phyloP scores from a whole-genome alignment of 1,139 yeast genomes.

The Scheffersomyces quercinus region DNA sequence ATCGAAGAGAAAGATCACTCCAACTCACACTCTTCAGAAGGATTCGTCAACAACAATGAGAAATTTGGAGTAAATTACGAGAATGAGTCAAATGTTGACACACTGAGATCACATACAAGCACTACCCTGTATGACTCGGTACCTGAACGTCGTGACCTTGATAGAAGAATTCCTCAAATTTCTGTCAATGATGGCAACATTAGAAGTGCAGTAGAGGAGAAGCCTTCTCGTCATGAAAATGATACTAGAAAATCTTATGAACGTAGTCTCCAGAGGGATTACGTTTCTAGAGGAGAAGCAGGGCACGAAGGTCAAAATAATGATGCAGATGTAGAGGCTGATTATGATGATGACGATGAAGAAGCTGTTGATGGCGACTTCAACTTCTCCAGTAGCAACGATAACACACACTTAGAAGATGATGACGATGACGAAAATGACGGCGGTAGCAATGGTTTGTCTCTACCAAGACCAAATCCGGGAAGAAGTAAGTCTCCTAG shows the following conservation, averaged over 20 bases:
- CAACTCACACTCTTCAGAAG: not conserved
- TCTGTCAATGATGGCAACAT: too few species aligned
- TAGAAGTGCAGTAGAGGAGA: too few species aligned
- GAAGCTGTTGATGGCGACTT: slow-evolving; percentile 28
- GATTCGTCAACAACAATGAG: slow-evolving; percentile 7
- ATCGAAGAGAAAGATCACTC: slow-evolving; percentile 3
- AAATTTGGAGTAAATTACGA: slow-evolving; percentile 28
- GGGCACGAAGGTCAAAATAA: not conserved
- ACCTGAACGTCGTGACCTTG: too few species aligned
- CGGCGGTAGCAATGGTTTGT: not conserved
- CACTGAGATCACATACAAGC: too few species aligned
- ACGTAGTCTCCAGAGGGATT: too few species aligned
- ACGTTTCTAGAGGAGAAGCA: too few species aligned
- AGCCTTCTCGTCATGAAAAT: too few species aligned
- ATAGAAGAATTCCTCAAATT: too few species aligned
- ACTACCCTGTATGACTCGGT: too few species aligned
- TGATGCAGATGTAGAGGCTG: slow-evolving; percentile 4
- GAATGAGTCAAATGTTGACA: slow-evolving; percentile 21
- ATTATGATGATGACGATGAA: slow-evolving; percentile 6
- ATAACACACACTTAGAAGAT: slow-evolving; percentile 1
- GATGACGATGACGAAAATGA: slow-evolving; percentile 3
- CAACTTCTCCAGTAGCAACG: slow-evolving; percentile 23
- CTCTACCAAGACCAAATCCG: not conserved
- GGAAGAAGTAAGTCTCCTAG: slow-evolving; percentile 30
- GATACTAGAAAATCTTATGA: too few species aligned